Conservation (phyloP, 257 asterid species). For the Fraxinus cuspidata region DNA sequence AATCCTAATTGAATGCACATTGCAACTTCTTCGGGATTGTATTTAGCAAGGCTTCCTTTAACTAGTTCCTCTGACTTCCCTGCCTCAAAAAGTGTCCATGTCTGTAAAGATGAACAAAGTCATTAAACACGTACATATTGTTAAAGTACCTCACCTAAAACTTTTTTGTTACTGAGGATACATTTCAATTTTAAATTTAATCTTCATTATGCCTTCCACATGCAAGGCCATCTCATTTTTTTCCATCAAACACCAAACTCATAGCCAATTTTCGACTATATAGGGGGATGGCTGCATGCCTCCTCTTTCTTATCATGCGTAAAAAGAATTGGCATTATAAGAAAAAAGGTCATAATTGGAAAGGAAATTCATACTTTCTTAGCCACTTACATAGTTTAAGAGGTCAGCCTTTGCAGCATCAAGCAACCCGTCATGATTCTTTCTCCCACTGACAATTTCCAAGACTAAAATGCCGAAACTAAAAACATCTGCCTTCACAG, state of each 20-base stretch:
- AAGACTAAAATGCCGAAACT: conserved; percentile 77
- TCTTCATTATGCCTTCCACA: background rate
- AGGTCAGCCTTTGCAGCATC: conserved; percentile 65
- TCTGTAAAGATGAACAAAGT: conserved; percentile 35
- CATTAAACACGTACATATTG: background rate
- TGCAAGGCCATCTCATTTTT: background rate
- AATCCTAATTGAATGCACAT: conserved; percentile 73
- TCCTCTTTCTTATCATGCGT: background rate
- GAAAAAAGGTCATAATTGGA: background rate
- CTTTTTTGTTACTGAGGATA: background rate
- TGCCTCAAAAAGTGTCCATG: conserved; percentile 59
- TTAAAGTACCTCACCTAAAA: background rate
- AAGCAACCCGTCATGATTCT: conserved; percentile 49
- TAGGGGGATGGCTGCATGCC: background rate
- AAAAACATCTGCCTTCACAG: conserved; percentile 87
- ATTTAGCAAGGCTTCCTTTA: conserved; percentile 48
- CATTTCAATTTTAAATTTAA: background rate
- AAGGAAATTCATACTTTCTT: background rate
- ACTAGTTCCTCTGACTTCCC: conserved; percentile 52
- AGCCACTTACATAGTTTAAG: conserved; percentile 64
- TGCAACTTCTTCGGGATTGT: conserved; percentile 51
- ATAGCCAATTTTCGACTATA: background rate
- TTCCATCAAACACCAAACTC: background rate
- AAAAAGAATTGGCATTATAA: background rate
- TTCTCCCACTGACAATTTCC: conserved; percentile 88